These are phyloP conservation scores for Thelonectria rubi DNA, from an alignment of 2,329 filamentous ascomycete species.

Conservation along the genomic window DNA sequence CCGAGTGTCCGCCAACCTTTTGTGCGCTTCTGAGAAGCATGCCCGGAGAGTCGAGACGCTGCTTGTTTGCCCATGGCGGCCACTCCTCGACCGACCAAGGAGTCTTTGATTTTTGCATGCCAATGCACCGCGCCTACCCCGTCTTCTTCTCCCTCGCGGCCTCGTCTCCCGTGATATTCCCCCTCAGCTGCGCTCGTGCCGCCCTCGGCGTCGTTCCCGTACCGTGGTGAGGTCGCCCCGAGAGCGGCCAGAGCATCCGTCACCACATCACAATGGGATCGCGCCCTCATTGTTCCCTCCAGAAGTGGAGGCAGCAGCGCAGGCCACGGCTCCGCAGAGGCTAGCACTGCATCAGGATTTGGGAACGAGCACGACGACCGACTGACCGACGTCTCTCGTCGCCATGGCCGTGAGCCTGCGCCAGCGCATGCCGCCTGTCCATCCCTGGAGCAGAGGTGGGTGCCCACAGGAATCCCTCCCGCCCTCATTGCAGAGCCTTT, in stretches of 20 bases:
- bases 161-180: neutral
- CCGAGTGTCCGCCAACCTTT: constrained; percentile 21
- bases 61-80: neutral
- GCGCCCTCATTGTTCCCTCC: constrained; percentile 27
- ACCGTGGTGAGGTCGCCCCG: constrained; percentile 10
- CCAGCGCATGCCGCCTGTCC: constrained; percentile 26
- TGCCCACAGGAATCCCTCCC: constrained; percentile 10
- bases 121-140: neutral
- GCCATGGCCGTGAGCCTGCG: constrained; percentile 10
- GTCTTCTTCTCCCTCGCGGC: neutral
- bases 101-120: neutral
- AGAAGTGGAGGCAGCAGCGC: constrained; percentile 22
- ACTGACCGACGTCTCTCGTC: constrained; percentile 2
- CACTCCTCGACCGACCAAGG: neutral
- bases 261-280: constrained; percentile 22
- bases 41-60: neutral
- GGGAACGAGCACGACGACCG: constrained; percentile 10
- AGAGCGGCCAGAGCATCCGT: constrained; percentile 11
- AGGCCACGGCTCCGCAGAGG: constrained; percentile 6
- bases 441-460: constrained; percentile 15
- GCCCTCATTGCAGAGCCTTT: constrained; percentile 18
- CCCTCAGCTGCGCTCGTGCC: constrained; percentile 6
- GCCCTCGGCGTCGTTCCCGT: too few species aligned
- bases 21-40: neutral
- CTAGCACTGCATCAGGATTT: constrained; percentile 16